A percentile compares a stretch with the other conserved stretches of the same genome.
Evolutionary conservation across 257 asterid species (phyloP).

Genomic region (Nicotiana sylvestris): DNA sequence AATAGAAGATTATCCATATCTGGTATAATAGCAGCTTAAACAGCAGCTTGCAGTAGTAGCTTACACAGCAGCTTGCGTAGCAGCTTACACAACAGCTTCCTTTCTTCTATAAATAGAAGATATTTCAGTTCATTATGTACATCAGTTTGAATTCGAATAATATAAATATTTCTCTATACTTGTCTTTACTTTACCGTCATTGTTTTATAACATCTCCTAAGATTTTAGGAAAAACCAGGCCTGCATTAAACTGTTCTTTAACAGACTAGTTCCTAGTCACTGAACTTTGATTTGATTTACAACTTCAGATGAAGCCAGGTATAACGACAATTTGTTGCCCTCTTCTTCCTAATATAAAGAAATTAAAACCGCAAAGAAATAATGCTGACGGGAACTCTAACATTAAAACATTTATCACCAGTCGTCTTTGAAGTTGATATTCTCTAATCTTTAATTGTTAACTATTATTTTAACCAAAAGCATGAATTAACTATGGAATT

Average conservation of each 20-base stretch:
- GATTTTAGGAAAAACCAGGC: not conserved
- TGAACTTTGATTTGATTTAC: not conserved
- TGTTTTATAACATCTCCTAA: not conserved
- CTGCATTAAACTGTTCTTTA: conserved; percentile 1
- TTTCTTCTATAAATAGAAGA: too few relatives aligned
- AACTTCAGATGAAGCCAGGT: conserved; percentile 7
- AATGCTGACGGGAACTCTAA: not conserved
- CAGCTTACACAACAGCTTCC: too few relatives aligned
- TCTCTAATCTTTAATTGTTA: not conserved
- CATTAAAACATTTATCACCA: not conserved
- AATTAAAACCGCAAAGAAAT: not conserved
- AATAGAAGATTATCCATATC: too few relatives aligned
- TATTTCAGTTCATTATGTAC: too few relatives aligned
- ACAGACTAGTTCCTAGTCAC: not conserved
- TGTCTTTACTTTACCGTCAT: too few relatives aligned
- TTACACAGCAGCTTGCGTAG: too few relatives aligned
- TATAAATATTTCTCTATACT: too few relatives aligned
- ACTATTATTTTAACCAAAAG: not conserved
- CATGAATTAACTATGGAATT: not conserved
- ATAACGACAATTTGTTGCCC: conserved; percentile 22
- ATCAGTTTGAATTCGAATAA: too few relatives aligned
- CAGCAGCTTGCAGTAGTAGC: too few relatives aligned
- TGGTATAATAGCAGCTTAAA: too few relatives aligned
- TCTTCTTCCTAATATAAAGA: not conserved
- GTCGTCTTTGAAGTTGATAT: not conserved